Conservation (phyloP, 768 basidiomycete species). For the Mycena metata region DNA sequence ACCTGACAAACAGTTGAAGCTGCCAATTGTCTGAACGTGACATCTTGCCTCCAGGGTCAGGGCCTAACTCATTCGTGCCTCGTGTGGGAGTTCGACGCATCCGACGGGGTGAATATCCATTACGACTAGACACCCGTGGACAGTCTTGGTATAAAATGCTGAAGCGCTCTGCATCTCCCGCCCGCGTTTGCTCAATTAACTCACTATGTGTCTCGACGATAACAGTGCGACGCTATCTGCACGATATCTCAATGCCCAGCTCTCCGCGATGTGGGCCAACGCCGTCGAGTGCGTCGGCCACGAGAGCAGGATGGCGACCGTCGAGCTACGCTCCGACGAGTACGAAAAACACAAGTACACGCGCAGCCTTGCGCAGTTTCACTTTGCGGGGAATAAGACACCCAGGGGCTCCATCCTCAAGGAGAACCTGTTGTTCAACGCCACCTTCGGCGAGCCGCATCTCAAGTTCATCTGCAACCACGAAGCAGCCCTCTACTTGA, state of each 20-base stretch:
- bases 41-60: background rate
- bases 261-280: constrained; percentile 24
- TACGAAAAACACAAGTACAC: constrained; percentile 23
- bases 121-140: background rate
- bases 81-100: background rate
- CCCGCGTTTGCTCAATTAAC: background rate
- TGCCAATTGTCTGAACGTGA: background rate
- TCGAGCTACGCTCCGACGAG: constrained; percentile 8
- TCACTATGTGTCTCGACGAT: constrained; percentile 20
- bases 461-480: constrained; percentile 45
- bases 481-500: constrained; percentile 38
- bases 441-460: constrained; percentile 38
- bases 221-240: constrained; percentile 20
- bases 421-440: constrained; percentile 34
- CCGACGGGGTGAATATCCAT: too few species aligned
- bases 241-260: constrained; percentile 28
- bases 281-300: constrained; percentile 23
- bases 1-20: background rate
- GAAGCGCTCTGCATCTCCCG: background rate
- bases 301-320: constrained; percentile 9
- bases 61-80: background rate
- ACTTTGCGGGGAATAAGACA: constrained; percentile 15
- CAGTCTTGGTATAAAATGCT: background rate
- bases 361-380: constrained; percentile 27
- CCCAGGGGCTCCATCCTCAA: background rate